These are phyloP conservation scores for Saccharomycopsis sp. DNA, from an alignment of 805 yeast genomes.

Conservation along the genomic window DNA sequence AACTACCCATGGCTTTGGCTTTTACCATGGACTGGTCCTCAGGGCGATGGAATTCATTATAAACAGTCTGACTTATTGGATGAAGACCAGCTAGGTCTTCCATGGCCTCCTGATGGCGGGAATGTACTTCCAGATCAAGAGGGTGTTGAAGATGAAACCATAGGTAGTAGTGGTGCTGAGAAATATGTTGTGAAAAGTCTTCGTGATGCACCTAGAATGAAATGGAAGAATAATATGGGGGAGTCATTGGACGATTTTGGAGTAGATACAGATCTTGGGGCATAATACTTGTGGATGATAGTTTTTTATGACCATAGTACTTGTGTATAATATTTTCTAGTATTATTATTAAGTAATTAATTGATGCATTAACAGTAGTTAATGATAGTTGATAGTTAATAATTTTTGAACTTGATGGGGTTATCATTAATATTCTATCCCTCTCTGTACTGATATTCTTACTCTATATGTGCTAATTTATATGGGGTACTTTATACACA, in stretches of 20 bases:
- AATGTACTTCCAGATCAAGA: conserved; percentile 24
- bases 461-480: too few relatives aligned
- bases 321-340: too few relatives aligned
- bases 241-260: conserved; percentile 81
- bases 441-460: too few relatives aligned
- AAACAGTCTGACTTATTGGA: conserved; percentile 45
- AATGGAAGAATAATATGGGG: conserved; percentile 77
- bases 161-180: conserved; percentile 1
- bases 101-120: conserved; percentile 94
- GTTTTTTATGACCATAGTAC: too few relatives aligned
- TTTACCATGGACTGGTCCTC: conserved; percentile 63
- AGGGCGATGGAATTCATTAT: conserved; percentile 54
- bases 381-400: too few relatives aligned
- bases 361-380: too few relatives aligned
- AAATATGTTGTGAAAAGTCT: conserved; percentile 19
- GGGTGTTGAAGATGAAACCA: conserved; percentile 22
- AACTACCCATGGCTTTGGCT: conserved; percentile 66
- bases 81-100: conserved; percentile 57
- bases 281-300: too few relatives aligned
- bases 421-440: too few relatives aligned
- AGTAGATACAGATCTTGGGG: conserved; percentile 67
- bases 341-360: too few relatives aligned
- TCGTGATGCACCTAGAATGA: background rate
- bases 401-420: too few relatives aligned
- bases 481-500: too few relatives aligned